Evolutionary conservation across 2,329 filamentous ascomycete genomes (phyloP), one percentile per base, ranked within the genome.

Genomic region (Lecanicillium sp.): DNA sequence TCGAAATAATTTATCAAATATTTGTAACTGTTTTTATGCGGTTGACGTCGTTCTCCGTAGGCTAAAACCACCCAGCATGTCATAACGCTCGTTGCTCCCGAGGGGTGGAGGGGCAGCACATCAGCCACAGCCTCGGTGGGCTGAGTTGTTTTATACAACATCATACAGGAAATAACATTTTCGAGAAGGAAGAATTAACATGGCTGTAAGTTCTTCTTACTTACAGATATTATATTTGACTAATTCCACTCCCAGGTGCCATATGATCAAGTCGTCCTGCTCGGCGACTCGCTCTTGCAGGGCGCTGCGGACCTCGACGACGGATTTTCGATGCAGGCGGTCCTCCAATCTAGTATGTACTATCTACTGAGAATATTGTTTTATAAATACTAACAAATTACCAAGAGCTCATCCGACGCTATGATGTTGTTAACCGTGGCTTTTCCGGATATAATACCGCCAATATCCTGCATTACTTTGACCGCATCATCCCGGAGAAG

Each of bases 241-340:
- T 40, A 33, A 23, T 21, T 45, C 14, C 26, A 12, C 11, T 24
- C 19, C n/a, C 35, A 78, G 73, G 64, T 65, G 33, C 70, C 78
- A 1, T 86, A 86, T 58, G 81, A 84, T 41, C 87, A 90, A 60
- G 73, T 90, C 57, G 73, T 97, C 53, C 79, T 97, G 20, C 86
- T 97, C 53, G 91, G 91, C 47, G 93, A 97, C 68, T 95, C 88
- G 26, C 84, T 97, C 52, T 84, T 91, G 41, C 83, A 97, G 60
- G 72, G 76, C 35, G 77, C 81, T 2, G 78, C 77, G 54, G 72
- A 75, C 29, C 71, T 82, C 41, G 67, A 76, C 10, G 69, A 79
- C 49, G 87, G 85, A 14, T 91, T 90, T 65, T 87, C 78, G 1
- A 87, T 94, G 58, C 80, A 83, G 50, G 78, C 85, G 19, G 81